These are phyloP conservation scores for Aspergillus homomorphus DNA, from an alignment of 495 filamentous ascomycete genomes.

Conservation along the genomic window DNA sequence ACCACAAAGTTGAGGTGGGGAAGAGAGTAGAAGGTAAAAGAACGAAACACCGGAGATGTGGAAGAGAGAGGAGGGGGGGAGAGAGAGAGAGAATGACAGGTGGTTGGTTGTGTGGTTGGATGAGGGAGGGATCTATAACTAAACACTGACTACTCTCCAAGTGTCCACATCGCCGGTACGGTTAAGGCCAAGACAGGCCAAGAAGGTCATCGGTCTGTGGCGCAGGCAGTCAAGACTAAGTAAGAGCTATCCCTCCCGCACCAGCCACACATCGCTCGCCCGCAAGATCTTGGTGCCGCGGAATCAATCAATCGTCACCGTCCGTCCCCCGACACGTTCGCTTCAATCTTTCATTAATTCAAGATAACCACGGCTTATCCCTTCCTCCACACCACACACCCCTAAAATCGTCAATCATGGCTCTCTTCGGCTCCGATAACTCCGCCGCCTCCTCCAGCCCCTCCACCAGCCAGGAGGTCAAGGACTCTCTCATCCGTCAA, in stretches of 20 bases:
- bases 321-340: no score
- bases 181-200: no score
- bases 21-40: slow-evolving; percentile 10
- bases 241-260: neutral
- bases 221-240: slow-evolving; percentile 19
- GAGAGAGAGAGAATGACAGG: slow-evolving; percentile 20
- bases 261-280: slow-evolving; percentile 23
- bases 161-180: slow-evolving; percentile 32
- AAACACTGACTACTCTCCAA: slow-evolving; percentile 13
- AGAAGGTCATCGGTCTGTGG: slow-evolving; percentile 16
- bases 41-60: slow-evolving; percentile 11
- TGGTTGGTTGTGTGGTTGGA: slow-evolving; percentile 14
- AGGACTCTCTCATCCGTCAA: slow-evolving; percentile 69
- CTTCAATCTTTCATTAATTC: neutral
- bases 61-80: slow-evolving; percentile 20
- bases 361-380: neutral
- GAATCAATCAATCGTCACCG: neutral
- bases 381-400: neutral
- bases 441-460: slow-evolving; percentile 26
- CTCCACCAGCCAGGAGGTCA: slow-evolving; percentile 52
- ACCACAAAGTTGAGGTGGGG: neutral
- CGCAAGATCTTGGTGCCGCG: slow-evolving; percentile 1
- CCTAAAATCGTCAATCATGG: slow-evolving; percentile 24
- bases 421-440: slow-evolving; percentile 37
- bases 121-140: slow-evolving; percentile 11